Percentiles rank a stretch among this genome's conserved stretches.
Evolutionary conservation across 2,329 filamentous ascomycete species (phyloP).

Genomic region (Chrysoporthe deuterocubensis): DNA sequence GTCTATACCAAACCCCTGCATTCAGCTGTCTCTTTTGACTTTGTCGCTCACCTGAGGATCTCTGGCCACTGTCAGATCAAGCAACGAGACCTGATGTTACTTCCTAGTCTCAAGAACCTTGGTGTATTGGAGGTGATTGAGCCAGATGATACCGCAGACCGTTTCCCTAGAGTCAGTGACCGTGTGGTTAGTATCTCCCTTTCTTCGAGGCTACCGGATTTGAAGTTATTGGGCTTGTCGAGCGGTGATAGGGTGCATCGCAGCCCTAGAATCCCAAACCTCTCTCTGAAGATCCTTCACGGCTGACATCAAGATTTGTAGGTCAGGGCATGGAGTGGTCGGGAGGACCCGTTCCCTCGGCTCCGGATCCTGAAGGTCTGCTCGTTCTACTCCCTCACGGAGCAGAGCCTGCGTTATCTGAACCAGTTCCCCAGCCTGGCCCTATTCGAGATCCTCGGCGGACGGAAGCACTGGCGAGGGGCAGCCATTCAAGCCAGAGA

Average conservation of each 20-base stretch:
- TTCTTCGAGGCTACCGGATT: background rate
- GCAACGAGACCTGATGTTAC: slow-evolving; percentile 15
- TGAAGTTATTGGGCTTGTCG: background rate
- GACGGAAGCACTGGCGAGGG: background rate
- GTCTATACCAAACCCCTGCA: slow-evolving; percentile 20
- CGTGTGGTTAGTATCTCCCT: background rate
- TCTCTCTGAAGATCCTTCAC: no score
- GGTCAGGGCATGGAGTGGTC: slow-evolving; percentile 5
- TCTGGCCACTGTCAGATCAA: slow-evolving; percentile 18
- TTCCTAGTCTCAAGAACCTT: slow-evolving; percentile 21
- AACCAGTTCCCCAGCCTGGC: slow-evolving; percentile 15
- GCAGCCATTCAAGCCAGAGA: background rate
- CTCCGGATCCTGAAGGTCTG: slow-evolving; percentile 16
- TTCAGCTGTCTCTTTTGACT: slow-evolving; percentile 11
- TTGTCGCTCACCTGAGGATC: slow-evolving; percentile 24
- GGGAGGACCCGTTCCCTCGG: slow-evolving; percentile 15
- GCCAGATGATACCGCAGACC: background rate
- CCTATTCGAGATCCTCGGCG: slow-evolving; percentile 8
- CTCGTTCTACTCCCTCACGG: slow-evolving; percentile 4
- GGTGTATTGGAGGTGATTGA: slow-evolving; percentile 24
- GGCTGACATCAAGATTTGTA: background rate
- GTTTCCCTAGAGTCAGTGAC: slow-evolving; percentile 20
- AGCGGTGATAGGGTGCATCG: no score
- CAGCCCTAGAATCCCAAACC: background rate
- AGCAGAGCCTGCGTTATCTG: slow-evolving; percentile 15